A percentile compares a stretch with the other conserved stretches of the same genome.
Conservation (phyloP, 2,329 filamentous ascomycete genomes). For the Botryotinia convoluta region DNA sequence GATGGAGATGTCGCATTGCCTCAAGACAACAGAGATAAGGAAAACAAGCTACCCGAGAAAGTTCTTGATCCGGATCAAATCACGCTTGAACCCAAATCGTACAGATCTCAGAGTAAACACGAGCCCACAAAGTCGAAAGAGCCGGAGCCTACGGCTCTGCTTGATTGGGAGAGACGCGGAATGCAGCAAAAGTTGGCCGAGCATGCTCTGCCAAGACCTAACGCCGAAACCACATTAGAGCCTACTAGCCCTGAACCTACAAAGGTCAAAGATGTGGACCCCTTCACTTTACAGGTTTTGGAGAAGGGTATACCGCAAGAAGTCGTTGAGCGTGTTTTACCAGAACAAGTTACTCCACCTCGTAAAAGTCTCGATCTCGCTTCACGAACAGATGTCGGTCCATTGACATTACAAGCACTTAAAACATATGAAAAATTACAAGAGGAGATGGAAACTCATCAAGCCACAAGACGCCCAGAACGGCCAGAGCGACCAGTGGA, state of each 20-base stretch:
- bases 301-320: conserved; percentile 16
- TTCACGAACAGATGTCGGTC: conserved; percentile 7
- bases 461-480: conserved; percentile 13
- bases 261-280: conserved; percentile 11
- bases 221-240: conserved; percentile 6
- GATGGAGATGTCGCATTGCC: not conserved
- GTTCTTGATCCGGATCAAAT: conserved; percentile 15
- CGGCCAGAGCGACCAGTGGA: not conserved
- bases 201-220: conserved; percentile 8
- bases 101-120: conserved; percentile 10
- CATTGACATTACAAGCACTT: conserved; percentile 17
- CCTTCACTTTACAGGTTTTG: conserved; percentile 10
- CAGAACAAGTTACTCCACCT: conserved; percentile 14
- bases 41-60: not conserved
- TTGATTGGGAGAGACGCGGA: conserved; percentile 18
- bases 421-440: conserved; percentile 16
- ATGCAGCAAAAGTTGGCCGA: conserved; percentile 18
- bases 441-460: conserved; percentile 10
- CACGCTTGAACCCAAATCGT: conserved; percentile 17
- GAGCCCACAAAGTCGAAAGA: conserved; percentile 14
- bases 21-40: not conserved
- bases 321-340: conserved; percentile 5
- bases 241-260: conserved; percentile 11
- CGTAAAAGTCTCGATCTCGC: conserved; percentile 16
- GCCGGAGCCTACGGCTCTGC: conserved; percentile 3